Conservation (phyloP, 805 yeast genomes). For the Komagataella populi region DNA sequence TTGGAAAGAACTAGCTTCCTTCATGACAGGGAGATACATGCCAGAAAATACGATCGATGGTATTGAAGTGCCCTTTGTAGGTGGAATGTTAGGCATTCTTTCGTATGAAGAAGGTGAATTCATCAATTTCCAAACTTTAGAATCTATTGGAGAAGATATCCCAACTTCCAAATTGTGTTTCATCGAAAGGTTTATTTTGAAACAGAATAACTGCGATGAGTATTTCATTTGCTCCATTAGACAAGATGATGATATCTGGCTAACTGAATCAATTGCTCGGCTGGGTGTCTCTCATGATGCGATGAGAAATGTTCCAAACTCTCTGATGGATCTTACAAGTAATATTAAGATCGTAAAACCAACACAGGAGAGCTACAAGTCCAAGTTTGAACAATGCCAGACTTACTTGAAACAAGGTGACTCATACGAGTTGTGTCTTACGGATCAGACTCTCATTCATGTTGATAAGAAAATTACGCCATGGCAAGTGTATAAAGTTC, state of each 20-base stretch:
- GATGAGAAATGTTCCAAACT: background rate
- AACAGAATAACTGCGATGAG: conserved; percentile 30
- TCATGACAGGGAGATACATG: conserved; percentile 22
- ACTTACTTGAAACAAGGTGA: conserved; percentile 63
- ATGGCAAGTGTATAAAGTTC: conserved; percentile 71
- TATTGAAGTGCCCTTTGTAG: conserved; percentile 53
- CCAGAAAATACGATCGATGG: background rate
- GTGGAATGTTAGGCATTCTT: conserved; percentile 82
- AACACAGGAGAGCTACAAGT: conserved; percentile 33
- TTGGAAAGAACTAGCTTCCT: conserved; percentile 39
- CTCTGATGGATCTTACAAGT: background rate
- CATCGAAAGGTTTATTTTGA: conserved; percentile 48
- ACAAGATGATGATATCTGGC: conserved; percentile 24
- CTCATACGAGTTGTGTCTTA: conserved; percentile 86
- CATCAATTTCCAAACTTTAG: conserved; percentile 18
- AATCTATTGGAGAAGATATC: conserved; percentile 24
- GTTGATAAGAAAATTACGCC: conserved; percentile 37
- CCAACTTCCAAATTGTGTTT: conserved; percentile 72
- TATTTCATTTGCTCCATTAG: conserved; percentile 41
- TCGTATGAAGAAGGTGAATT: conserved; percentile 80
- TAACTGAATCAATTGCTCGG: conserved; percentile 8
- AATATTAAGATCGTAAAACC: conserved; percentile 30
- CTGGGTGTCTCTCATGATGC: conserved; percentile 2
- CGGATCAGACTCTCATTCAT: conserved; percentile 53
- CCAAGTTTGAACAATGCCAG: conserved; percentile 52